Evolutionary conservation across 495 filamentous ascomycete species (phyloP).

Genomic region (Cladorrhinum samala): DNA sequence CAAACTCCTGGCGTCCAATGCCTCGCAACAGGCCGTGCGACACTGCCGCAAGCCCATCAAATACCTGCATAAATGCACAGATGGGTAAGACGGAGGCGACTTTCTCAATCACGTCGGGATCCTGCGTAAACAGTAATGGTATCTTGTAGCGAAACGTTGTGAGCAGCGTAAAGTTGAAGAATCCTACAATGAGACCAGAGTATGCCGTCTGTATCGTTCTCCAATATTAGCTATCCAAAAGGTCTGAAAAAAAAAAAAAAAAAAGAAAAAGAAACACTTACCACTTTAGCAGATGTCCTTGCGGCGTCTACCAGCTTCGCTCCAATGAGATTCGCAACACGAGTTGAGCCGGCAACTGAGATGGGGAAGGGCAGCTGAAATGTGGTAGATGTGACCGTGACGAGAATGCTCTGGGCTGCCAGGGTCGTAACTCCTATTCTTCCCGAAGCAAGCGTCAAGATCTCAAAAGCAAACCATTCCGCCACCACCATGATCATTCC

Average conservation of each 20-base stretch:
- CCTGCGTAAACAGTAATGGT: slow-evolving; percentile 71
- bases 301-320: slow-evolving; percentile 66
- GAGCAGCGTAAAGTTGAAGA: slow-evolving; percentile 69
- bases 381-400: slow-evolving; percentile 48
- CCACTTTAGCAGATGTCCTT: slow-evolving; percentile 62
- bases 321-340: slow-evolving; percentile 60
- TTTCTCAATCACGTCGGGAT: slow-evolving; percentile 69
- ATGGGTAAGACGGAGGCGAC: slow-evolving; percentile 70
- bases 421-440: slow-evolving; percentile 65
- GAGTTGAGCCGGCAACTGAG: slow-evolving; percentile 56
- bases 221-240: slow-evolving; percentile 1
- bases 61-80: slow-evolving; percentile 80
- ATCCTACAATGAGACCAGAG: slow-evolving; percentile 59
- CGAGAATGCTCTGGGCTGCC: slow-evolving; percentile 55
- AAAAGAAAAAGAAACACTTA: slow-evolving; percentile 23
- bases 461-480: slow-evolving; percentile 80
- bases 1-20: slow-evolving; percentile 77
- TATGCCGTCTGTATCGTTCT: slow-evolving; percentile 42
- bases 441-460: slow-evolving; percentile 65
- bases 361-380: slow-evolving; percentile 60
- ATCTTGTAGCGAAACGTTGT: slow-evolving; percentile 58
- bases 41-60: slow-evolving; percentile 70
- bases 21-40: slow-evolving; percentile 81
- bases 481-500: slow-evolving; percentile 91
- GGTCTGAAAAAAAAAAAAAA: not conserved